Conservation (phyloP, 2,329 filamentous ascomycete species). For the Leptographium procerum region DNA sequence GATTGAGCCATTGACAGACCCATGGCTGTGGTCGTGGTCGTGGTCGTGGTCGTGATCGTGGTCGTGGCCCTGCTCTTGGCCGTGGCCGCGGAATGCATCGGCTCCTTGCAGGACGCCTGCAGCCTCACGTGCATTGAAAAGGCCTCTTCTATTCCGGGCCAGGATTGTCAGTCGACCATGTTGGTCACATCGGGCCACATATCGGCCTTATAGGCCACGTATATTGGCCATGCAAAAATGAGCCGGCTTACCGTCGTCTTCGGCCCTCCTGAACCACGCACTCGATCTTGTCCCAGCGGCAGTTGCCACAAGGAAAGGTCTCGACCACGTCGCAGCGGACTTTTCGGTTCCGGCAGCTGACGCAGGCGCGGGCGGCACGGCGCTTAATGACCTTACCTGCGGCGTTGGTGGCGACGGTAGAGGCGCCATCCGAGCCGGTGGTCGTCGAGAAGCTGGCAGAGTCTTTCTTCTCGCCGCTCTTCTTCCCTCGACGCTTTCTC, state of each 20-base stretch:
- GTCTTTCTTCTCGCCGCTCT: constrained; percentile 10
- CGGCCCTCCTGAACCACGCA: constrained; percentile 72
- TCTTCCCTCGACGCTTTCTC: constrained; percentile 10
- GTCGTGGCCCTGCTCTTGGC: background rate
- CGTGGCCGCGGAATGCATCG: constrained; percentile 5
- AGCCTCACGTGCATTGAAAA: constrained; percentile 11
- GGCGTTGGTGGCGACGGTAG: constrained; percentile 20
- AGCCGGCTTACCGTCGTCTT: constrained; percentile 62
- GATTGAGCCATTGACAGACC: constrained; percentile 2
- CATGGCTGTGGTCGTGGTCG: constrained; percentile 3
- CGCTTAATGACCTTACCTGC: constrained; percentile 53
- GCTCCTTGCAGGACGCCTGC: constrained; percentile 3
- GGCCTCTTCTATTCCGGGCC: constrained; percentile 6
- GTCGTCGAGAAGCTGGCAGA: constrained; percentile 1
- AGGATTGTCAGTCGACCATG: background rate
- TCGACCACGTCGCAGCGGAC: constrained; percentile 91
- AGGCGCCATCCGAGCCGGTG: constrained; percentile 8
- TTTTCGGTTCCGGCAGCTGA: constrained; percentile 78
- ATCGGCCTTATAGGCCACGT: background rate
- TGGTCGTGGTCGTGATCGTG: constrained; percentile 1
- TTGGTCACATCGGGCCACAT: background rate
- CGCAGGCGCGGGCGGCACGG: constrained; percentile 82
- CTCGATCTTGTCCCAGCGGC: constrained; percentile 67
- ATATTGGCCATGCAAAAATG: background rate
- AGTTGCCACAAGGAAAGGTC: constrained; percentile 78